Evolutionary conservation across 495 filamentous ascomycete genomes (phyloP), one percentile per base, ranked within the genome.

Genomic region (Hypoxylon lienhwacheense): DNA sequence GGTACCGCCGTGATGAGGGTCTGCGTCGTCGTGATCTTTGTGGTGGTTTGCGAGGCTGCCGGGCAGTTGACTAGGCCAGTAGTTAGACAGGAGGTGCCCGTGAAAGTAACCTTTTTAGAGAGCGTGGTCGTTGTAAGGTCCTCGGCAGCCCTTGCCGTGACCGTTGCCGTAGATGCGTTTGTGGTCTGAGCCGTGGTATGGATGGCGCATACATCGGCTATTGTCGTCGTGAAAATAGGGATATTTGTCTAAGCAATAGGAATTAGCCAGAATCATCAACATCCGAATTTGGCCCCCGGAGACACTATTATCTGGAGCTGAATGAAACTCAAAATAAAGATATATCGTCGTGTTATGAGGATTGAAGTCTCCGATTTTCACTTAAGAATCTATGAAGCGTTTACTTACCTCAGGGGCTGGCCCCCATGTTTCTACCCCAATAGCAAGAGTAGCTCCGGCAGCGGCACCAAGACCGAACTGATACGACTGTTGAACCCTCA

Each of bases 141-240:
- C 8, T 63, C 42, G 20, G 66, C 47, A 16, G 67, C 51, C 7
- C 63, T 61, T 29, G 68, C 50, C 7, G 64, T 67, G 17, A 68
- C 41, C 0, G 61, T 50, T 5, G 67, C 25, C 12, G 64, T 59
- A 16, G 68, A 50, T 33, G 60, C 59, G 2, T 48, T 68, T 14
- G 61, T 37, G 2, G 61, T 56, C 8, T 51, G 22, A 39, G 34
- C 16, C 35, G 15, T 26, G 32, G 60, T 11, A 36, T 67, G 43
- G n/a, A 49, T 33, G 12, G 74, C 76, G 60, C 80, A 84, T 1
- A 64, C 56, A 35, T 71, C 68, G 17, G 73, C 69, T 11, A 82
- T 51, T 0, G 73, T 79, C 2, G 78, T 82, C 62, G 77, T 78
- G 53, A 72, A 84, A 45, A 84, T 65, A 0, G 78, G 75, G 14